Base-by-base conservation (phyloP, 1,284 basidiomycete genomes). In the Peniophora sp. region DNA sequence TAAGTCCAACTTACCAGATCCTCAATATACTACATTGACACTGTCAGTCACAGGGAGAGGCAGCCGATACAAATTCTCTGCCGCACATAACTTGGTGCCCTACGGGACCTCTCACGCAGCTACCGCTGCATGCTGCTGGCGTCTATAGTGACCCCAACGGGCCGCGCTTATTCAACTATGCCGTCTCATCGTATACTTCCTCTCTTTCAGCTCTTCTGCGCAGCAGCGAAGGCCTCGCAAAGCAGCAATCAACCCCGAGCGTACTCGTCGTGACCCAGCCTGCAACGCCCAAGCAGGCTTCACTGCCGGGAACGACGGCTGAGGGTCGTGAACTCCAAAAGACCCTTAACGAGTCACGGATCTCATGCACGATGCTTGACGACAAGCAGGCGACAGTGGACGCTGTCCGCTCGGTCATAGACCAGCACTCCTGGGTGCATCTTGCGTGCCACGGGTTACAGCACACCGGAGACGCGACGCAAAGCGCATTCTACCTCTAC, bases 91-190 rank as follows among this genome's bases (percentile, higher is more conserved):
- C 55, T 53, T 61, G 59, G 57, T 59, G 57, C 35, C 54, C 56
- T 10, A 59, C 60, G 12, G 60, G 60, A 16, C 53, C 55, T 10
- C 52, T 62, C 1, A 50, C 56, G 19, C 54, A 52, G 16, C 52
- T 61, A 12, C 59, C 60, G 11, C 50, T 62, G 16, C 60, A 62
- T 45, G 60, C 60, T 3, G 60, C 60, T 2, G 57, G 58, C 2
- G 45, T 53, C 2, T 57, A 57, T 45, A n/a, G 19, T n/a, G 38
- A n/a, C n/a, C n/a, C n/a, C 38, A 41, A 48, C 2, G 47, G 14
- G 11, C 27, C 25, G 45, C 38, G 47, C 2, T 8, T 22, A 19
- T 43, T 41, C 6, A 57, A 62, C 35, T 54, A 53, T 24, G 58
- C 55, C 38, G 47, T 59, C 11, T 58, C 60, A 10, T 63, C 61